Evolutionary conservation across 768 basidiomycete species (phyloP), one percentile per base, ranked within the genome.

Genomic region (Mycena amicta): DNA sequence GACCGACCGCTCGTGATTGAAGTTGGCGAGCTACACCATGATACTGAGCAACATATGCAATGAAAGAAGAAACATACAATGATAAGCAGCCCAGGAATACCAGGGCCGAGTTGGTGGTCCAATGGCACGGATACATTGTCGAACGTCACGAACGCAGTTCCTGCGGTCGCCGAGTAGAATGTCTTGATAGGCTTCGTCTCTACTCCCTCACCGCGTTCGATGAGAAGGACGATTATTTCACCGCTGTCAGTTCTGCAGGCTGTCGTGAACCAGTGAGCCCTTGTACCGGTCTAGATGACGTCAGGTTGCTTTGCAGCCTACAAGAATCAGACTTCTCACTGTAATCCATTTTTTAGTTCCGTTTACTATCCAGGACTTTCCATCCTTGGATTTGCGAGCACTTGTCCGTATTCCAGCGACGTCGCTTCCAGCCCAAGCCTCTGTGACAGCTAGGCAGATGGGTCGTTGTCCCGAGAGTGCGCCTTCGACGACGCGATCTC

Each of bases 111-210:
- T 23, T 88, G 90, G 71, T 95, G 92, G 67, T 84, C 89, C 1
- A 89, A 83, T 5, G 93, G 93, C 0, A 95, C 92, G 66, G 87
- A 88, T 52, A 90, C 92, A 57, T 90, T 85, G 55, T 93, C 89
- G 63, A 90, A 89, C 3, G 86, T 87, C 61, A 90, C 74, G 64
- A 83, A 88, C 25, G 89, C 85, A 0, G 93, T 95, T 23, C 94
- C 94, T 23, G 94, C 93, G 0, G 93, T 76, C 2, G 89, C 72
- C 0, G 92, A 93, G 68, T 90, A 90, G 57, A 78, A 84, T 2
- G 93, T 95, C 77, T 93, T 92, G 77, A 95, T 95, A 6, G 83
- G 74, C 67, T 87, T 90, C 1, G 93, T 95, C 72, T 92, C 87
- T 16, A 95, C 84, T 47, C 91, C 90, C 60, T 90, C 89, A 5